Evolutionary conservation across 2,329 filamentous ascomycete genomes (phyloP), one percentile per base, ranked within the genome.

Genomic region (Talaromyces sp.): DNA sequence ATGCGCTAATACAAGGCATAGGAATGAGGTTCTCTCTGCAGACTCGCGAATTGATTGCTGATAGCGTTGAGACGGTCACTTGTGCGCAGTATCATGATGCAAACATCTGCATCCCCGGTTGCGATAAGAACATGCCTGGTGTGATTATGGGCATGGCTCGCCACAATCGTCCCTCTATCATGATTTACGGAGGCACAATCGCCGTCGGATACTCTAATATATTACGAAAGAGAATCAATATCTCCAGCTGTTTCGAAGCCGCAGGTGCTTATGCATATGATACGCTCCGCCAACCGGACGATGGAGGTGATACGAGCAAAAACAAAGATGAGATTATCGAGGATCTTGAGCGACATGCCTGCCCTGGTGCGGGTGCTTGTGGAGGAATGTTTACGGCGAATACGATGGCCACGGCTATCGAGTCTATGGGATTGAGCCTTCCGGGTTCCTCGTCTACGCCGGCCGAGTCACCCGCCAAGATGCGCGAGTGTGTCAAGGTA

Each of bases 111-210:
- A 94, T 97, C 70, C 93, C 94, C 0, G 93, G 93, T 11, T 97
- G 93, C 76, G 93, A 97, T 81, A 97, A 97, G 86, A 97, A 97
- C 78, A 97, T 97, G 94, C 93, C 93, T 0, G 93, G 93, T 68
- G 90, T 91, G 16, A 84, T 95, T 68, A 97, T 97, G 89, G 93
- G 91, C 0, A 93, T 95, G 73, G 92, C 91, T 14, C 87, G 94
- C 65, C 92, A 96, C 79, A 97, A 97, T 79, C 86, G 94, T 10
- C 94, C 94, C 3, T 95, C 92, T 57, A 83, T 97, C 74, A 97
- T 97, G 93, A 90, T 98, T 66, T 98, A 97, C 76, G 94, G 94
- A 60, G 94, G 94, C 45, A 91, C 92, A 16, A 97, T 97, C 73
- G 88, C 89, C 73, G 92, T 92, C 67, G 94, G 93, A n/a, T 91